phyloP scores from a whole-genome alignment of 1,284 basidiomycete genomes.

The Ustilago trichophora region DNA sequence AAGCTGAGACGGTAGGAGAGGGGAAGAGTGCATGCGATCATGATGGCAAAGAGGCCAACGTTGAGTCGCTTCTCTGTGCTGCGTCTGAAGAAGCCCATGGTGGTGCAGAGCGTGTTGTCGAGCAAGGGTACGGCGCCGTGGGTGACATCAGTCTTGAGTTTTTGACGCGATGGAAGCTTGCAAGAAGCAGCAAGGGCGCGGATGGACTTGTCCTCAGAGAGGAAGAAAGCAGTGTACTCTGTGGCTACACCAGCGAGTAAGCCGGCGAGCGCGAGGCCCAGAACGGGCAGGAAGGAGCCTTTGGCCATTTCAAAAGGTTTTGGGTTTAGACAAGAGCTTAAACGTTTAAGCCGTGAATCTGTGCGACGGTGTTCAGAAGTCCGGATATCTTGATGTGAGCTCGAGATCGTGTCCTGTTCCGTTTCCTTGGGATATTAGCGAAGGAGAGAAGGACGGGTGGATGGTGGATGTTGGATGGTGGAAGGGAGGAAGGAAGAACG shows the following conservation, averaged over 20 bases:
- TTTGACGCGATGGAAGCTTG: conserved; percentile 30
- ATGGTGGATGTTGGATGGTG: too few relatives aligned
- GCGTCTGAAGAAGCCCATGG: conserved; percentile 36
- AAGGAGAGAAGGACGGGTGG: too few relatives aligned
- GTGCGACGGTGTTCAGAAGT: background rate
- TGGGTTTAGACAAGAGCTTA: too few relatives aligned
- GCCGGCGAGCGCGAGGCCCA: conserved; percentile 26
- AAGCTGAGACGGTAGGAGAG: conserved; percentile 40
- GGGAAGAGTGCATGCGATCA: conserved; percentile 24
- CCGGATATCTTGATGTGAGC: background rate
- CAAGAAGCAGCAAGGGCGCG: conserved; percentile 15
- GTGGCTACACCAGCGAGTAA: conserved; percentile 27
- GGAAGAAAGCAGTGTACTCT: conserved; percentile 17
- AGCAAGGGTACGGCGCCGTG: conserved; percentile 24
- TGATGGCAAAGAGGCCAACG: conserved; percentile 34
- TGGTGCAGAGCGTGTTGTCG: conserved; percentile 44
- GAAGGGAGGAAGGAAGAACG: background rate
- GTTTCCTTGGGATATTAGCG: too few relatives aligned
- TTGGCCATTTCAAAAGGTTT: too few relatives aligned
- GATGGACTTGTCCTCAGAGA: conserved; percentile 18
- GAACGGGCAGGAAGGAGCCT: conserved; percentile 29
- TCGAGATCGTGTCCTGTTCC: too few relatives aligned
- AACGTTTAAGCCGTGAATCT: background rate
- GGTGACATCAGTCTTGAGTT: conserved; percentile 35
- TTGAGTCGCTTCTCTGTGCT: conserved; percentile 33